These are phyloP conservation scores for Fennellomyces sp. DNA, from an alignment of 371 early-diverging fungal species.

Conservation along the genomic window DNA sequence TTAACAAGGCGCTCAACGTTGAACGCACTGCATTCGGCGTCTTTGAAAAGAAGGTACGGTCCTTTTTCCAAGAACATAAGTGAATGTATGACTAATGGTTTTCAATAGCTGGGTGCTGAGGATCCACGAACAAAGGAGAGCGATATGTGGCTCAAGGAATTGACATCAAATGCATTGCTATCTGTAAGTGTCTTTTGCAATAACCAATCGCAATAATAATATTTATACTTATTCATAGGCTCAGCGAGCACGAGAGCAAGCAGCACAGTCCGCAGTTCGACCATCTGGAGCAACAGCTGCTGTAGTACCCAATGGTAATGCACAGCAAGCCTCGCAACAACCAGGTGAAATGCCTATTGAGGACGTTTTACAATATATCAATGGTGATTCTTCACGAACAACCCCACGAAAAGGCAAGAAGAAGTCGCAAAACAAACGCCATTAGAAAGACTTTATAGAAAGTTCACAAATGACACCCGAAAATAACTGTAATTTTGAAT, in stretches of 20 bases:
- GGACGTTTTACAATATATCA: slow-evolving; percentile 63
- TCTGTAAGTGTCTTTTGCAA: slow-evolving; percentile 52
- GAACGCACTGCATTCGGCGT: slow-evolving; percentile 78
- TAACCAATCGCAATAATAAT: slow-evolving; percentile 28
- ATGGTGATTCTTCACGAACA: slow-evolving; percentile 29
- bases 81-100: not conserved
- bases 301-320: slow-evolving; percentile 9
- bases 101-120: slow-evolving; percentile 66
- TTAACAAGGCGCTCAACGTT: slow-evolving; percentile 71
- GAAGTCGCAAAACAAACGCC: slow-evolving; percentile 17
- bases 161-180: slow-evolving; percentile 60
- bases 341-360: slow-evolving; percentile 63
- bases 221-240: slow-evolving; percentile 20
- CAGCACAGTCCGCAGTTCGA: slow-evolving; percentile 11
- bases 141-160: slow-evolving; percentile 72
- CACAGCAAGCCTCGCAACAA: slow-evolving; percentile 1
- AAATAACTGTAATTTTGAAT: too few species aligned
- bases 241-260: slow-evolving; percentile 29
- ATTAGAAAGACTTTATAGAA: not conserved
- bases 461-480: not conserved
- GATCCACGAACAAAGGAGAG: slow-evolving; percentile 77
- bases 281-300: slow-evolving; percentile 9
- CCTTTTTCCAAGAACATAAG: not conserved
- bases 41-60: slow-evolving; percentile 58
- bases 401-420: slow-evolving; percentile 29